Evolutionary conservation across 2,329 filamentous ascomycete genomes (phyloP).

Genomic region (Diaporthe citriasiana): DNA sequence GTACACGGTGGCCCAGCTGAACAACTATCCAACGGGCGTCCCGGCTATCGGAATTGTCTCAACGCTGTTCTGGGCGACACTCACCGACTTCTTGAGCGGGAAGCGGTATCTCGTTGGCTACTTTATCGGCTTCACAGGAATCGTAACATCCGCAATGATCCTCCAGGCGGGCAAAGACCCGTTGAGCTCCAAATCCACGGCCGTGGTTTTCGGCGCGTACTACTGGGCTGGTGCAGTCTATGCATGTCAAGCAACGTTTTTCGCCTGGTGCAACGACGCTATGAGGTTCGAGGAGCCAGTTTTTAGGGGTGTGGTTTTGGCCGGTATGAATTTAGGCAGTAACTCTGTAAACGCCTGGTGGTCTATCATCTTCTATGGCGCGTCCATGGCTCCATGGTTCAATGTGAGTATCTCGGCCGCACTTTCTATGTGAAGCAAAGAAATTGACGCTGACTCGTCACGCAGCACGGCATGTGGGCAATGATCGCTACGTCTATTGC

Average conservation of each 20-base stretch:
- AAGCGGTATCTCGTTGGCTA: conserved; percentile 76
- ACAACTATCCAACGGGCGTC: conserved; percentile 70
- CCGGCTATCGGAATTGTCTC: conserved; percentile 70
- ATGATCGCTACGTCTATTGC: conserved; percentile 77
- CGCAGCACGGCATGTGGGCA: conserved; percentile 77
- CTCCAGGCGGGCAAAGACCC: conserved; percentile 64
- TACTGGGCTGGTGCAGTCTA: conserved; percentile 80
- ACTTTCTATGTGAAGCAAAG: background rate
- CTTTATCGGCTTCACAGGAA: conserved; percentile 75
- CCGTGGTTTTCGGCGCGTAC: conserved; percentile 74
- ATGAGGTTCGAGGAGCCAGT: conserved; percentile 74
- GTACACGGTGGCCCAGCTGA: conserved; percentile 64
- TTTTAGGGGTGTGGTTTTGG: conserved; percentile 76
- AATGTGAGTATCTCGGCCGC: conserved; percentile 59
- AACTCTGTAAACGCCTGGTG: conserved; percentile 81
- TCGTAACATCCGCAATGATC: conserved; percentile 74
- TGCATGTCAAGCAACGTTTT: conserved; percentile 81
- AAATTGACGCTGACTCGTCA: conserved; percentile 42
- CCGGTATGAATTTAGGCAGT: conserved; percentile 78
- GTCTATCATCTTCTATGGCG: conserved; percentile 79
- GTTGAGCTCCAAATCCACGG: conserved; percentile 57
- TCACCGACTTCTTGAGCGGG: conserved; percentile 75
- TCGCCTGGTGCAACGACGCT: conserved; percentile 82
- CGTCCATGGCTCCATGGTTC: conserved; percentile 76
- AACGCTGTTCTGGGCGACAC: conserved; percentile 77